Base-by-base conservation (phyloP, 2,329 filamentous ascomycete species). In the Biscogniauxia marginata region DNA sequence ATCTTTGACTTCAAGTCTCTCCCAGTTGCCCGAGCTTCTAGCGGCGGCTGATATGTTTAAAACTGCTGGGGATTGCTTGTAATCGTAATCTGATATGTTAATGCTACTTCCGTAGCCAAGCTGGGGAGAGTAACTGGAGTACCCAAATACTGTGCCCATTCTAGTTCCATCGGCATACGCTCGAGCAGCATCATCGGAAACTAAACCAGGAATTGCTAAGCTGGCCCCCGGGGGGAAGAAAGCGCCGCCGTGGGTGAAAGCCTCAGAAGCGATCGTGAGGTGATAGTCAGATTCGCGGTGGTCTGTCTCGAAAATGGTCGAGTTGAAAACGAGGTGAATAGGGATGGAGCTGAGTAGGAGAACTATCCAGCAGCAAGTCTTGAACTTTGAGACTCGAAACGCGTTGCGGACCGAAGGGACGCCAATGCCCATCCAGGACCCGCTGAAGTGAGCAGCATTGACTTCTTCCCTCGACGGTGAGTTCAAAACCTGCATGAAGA, bases 401-500 rank as follows among this genome's bases (percentile, higher is more conserved):
- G 75, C 34, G 53, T 77, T 78, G 2, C 74, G 67, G 1, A 73
- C n/a, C 48, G 72, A 75, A 4, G 73, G 65, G 1, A 77, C 63
- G 0, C 80, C 78, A 47, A 79, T 74, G 51, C 74, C 73, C 1
- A 80, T 61, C 73, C 74, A 78, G 18, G 63, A 64, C 2, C 71
- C 65, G 43, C 65, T 63, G 0, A 56, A 49, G 65, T 83, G 81
- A 0, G 77, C 77, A 20, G 56, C 54, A 44, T 82, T 74, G 7
- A 82, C 62, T 49, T 82, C 78, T 13, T 65, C 57, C 11, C 80
- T 67, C 0, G 76, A 80, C 0, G 79, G 79, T 0, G 77, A 73
- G 13, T 69, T 73, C 3, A 82, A 65, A 25, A 75, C 70, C 56
- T 83, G 80, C 76, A 81, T 81, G 51, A 72, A 75, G 56, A 77